Evolutionary conservation across 2,329 filamentous ascomycete genomes (phyloP), one percentile per base, ranked within the genome.

Genomic region (Corynespora cassiicola): DNA sequence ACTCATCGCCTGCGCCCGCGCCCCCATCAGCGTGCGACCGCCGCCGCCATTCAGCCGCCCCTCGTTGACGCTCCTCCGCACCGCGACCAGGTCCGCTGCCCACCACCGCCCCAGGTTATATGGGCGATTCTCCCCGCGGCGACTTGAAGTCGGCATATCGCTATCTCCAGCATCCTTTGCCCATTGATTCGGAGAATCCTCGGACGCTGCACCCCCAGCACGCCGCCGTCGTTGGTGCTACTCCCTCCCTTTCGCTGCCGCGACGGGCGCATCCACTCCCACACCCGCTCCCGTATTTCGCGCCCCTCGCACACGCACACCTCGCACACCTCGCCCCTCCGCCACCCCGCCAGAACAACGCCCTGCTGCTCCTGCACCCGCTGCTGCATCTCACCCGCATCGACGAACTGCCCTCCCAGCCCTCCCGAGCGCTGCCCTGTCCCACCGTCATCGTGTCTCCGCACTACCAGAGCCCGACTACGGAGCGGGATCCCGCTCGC

Each of bases 401-500:
- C 47, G 56, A 56, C 51, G 43, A 56, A 51, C 43, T 57, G 43
- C 57, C 54, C 22, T 47, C 45, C 38, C 40, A 38, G 37, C 29
- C 43, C 47, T 40, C 45, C 39, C 42, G 47, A 39, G 26, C 42
- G n/a, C 16, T 29, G 10, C 43, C 50, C 30, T 35, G 48, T 21
- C 55, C 63, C 50, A 56, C 65, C 65, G 61, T 63, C 62, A 68
- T 58, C 58, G 64, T 69, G 66, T 69, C 66, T 65, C 61, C 58
- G 52, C 55, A 63, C 55, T 61, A 49, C 31, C 48, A 54, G 50
- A 56, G 53, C 56, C 60, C 63, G 57, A 56, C 56, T 26, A 44
- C 52, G 30, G 54, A 60, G 60, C 60, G 63, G 61, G 61, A 64
- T 45, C 46, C 51, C 40, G 46, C 56, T 47, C 55, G 52, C 46